These are phyloP conservation scores for Cytospora schulzeri DNA, from an alignment of 2,329 filamentous ascomycete species.

Conservation along the genomic window DNA sequence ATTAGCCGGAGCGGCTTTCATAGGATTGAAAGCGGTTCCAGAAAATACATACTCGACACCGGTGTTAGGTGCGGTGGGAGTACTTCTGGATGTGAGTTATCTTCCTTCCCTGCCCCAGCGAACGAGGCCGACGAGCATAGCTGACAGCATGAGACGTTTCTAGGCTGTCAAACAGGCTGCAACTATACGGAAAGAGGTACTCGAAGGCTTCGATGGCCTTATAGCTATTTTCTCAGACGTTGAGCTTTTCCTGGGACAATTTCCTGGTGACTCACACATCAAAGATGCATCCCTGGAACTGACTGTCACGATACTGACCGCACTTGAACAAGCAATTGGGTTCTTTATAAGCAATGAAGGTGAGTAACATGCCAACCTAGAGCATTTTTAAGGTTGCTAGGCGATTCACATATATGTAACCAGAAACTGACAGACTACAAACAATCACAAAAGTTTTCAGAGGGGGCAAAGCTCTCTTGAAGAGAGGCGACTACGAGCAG, in stretches of 20 bases:
- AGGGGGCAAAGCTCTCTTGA: constrained; percentile 6
- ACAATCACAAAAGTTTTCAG: not conserved
- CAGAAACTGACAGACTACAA: not conserved
- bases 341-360: constrained; percentile 19
- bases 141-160: not conserved
- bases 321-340: constrained; percentile 14
- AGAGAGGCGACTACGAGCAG: constrained; percentile 13
- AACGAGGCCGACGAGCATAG: not conserved
- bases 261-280: constrained; percentile 7
- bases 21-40: not conserved
- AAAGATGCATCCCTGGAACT: constrained; percentile 11
- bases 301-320: constrained; percentile 8
- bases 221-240: constrained; percentile 23
- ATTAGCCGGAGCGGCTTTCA: not conserved
- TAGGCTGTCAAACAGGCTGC: constrained; percentile 8
- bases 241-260: constrained; percentile 21
- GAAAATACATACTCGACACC: constrained; percentile 14
- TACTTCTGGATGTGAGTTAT: constrained; percentile 20
- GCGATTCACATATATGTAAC: not conserved
- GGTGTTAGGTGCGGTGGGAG: constrained; percentile 15
- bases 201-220: constrained; percentile 15
- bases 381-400: not conserved
- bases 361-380: not conserved
- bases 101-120: not conserved
- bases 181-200: not conserved